phyloP scores from a whole-genome alignment of 805 yeast species.

The Myxozyma geophila region DNA sequence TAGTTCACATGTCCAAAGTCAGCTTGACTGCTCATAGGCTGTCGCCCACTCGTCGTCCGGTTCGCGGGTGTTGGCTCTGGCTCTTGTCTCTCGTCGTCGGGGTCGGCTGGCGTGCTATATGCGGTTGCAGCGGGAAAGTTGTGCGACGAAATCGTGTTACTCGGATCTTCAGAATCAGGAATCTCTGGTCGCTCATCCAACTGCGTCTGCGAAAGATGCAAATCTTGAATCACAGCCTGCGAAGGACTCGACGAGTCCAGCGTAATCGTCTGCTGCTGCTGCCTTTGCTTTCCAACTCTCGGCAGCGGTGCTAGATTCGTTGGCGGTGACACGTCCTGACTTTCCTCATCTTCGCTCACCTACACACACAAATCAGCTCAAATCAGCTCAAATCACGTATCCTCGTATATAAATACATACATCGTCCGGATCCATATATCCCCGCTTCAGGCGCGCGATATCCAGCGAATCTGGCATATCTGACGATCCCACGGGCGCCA shows the following conservation, averaged over 20 bases:
- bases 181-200: background rate
- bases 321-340: conserved; percentile 6
- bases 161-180: conserved; percentile 8
- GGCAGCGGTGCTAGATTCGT: background rate
- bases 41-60: background rate
- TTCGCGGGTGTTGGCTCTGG: background rate
- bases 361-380: background rate
- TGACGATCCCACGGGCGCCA: conserved; percentile 1
- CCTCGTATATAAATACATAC: background rate
- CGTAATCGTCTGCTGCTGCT: background rate
- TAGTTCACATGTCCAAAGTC: background rate
- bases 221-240: background rate
- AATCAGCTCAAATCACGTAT: background rate
- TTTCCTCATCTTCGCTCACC: conserved; percentile 9
- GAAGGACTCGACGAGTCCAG: conserved; percentile 12
- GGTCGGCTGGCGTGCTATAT: background rate
- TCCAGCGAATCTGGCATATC: conserved; percentile 12
- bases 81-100: background rate
- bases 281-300: too few relatives aligned
- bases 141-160: conserved; percentile 3
- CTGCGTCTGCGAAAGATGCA: background rate
- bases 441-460: background rate
- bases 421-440: conserved; percentile 1
- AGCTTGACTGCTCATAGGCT: background rate
- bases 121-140: background rate